Conservation (phyloP, 2,329 filamentous ascomycete genomes). For the Claviceps sp. region DNA sequence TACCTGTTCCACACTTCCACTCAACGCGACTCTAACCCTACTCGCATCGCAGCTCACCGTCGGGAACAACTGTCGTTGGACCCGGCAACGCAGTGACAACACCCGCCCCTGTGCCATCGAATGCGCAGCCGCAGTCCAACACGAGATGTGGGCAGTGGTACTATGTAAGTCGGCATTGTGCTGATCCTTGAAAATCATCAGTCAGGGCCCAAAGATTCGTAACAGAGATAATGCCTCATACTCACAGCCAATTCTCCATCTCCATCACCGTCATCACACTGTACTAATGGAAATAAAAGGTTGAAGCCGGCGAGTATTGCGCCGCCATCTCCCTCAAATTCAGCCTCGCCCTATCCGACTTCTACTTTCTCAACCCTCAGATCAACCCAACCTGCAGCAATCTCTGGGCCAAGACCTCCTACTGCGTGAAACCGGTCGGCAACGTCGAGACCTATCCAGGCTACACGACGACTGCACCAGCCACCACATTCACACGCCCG, state of each 20-base stretch:
- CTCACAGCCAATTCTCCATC: no score
- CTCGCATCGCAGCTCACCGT: neutral
- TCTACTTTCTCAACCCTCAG: conserved; percentile 23
- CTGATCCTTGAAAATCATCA: no score
- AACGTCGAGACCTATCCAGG: neutral
- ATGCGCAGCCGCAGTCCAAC: neutral
- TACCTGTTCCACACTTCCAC: neutral
- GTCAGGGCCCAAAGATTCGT: no score
- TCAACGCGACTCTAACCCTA: neutral
- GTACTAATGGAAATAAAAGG: neutral
- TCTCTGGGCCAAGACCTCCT: neutral
- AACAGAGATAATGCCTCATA: no score
- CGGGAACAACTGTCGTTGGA: neutral
- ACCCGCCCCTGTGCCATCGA: neutral
- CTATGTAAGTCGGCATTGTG: neutral
- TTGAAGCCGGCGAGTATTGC: neutral
- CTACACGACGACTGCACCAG: neutral
- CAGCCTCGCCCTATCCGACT: conserved; percentile 28
- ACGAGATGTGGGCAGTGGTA: neutral
- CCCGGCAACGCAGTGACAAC: neutral
- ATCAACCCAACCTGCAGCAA: neutral
- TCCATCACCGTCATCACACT: no score
- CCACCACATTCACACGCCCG: neutral
- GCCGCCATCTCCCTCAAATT: neutral
- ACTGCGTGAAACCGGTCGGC: neutral